Conservation (phyloP, 139 green algal species). For the Medakamo hakoo region DNA sequence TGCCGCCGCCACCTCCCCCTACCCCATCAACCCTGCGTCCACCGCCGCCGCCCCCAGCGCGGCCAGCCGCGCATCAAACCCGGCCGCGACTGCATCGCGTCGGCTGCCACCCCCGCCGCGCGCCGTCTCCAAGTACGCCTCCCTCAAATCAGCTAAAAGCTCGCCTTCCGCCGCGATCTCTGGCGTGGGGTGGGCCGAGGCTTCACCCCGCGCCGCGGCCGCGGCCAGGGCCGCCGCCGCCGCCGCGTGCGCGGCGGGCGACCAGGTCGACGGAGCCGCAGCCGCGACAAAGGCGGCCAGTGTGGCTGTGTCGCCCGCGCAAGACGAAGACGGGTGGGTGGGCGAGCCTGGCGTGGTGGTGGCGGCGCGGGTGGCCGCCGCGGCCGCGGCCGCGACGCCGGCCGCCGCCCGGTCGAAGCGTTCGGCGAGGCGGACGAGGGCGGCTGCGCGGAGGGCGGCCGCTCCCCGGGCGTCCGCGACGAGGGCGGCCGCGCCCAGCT, state of each 20-base stretch:
- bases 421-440: not conserved
- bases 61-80: not conserved
- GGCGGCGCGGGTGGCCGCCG: not conserved
- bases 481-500: not conserved
- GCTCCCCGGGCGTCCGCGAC: not conserved
- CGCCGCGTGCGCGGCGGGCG: not conserved
- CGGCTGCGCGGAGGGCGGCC: not conserved
- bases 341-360: too few species aligned
- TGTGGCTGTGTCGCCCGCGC: not conserved
- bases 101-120: too few species aligned
- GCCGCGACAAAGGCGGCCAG: not conserved
- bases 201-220: too few species aligned
- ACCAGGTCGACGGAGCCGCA: too few species aligned
- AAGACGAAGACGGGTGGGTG: too few species aligned
- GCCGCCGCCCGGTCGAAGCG: not conserved
- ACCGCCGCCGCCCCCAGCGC: not conserved
- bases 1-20: not conserved
- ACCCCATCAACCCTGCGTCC: too few species aligned
- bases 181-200: not conserved
- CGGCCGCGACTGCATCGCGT: not conserved
- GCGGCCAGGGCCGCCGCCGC: too few species aligned
- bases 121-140: not conserved
- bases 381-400: not conserved
- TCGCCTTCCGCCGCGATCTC: not conserved
- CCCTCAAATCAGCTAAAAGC: not conserved